These are phyloP conservation scores for Achaetomium macrosporum DNA, from an alignment of 2,329 filamentous ascomycete species.

Conservation along the genomic window DNA sequence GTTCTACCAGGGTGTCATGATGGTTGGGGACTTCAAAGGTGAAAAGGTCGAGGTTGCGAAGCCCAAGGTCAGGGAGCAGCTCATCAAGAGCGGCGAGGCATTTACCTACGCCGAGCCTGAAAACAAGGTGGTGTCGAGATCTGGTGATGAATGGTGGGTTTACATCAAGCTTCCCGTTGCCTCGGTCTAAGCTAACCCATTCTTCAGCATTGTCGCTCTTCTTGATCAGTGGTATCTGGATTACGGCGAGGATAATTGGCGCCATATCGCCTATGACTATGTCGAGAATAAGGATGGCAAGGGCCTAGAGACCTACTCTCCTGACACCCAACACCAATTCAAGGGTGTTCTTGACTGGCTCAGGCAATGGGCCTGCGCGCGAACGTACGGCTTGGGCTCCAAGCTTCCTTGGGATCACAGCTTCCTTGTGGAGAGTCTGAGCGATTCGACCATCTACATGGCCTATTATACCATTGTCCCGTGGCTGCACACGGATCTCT, in stretches of 20 bases:
- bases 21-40: slow-evolving; percentile 81
- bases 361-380: slow-evolving; percentile 89
- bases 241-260: slow-evolving; percentile 90
- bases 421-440: slow-evolving; percentile 70
- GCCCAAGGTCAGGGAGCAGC: slow-evolving; percentile 70
- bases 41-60: slow-evolving; percentile 83
- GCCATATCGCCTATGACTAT: slow-evolving; percentile 64
- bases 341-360: slow-evolving; percentile 86
- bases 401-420: slow-evolving; percentile 90
- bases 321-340: slow-evolving; percentile 73
- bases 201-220: slow-evolving; percentile 67
- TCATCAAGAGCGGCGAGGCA: slow-evolving; percentile 57
- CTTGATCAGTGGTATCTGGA: slow-evolving; percentile 98
- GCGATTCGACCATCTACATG: slow-evolving; percentile 91
- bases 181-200: neutral
- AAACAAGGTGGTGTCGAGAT: slow-evolving; percentile 79
- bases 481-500: slow-evolving; percentile 76
- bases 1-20: slow-evolving; percentile 87
- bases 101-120: slow-evolving; percentile 95
- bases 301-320: slow-evolving; percentile 72
- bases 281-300: slow-evolving; percentile 61
- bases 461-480: slow-evolving; percentile 65
- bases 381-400: slow-evolving; percentile 86
- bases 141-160: slow-evolving; percentile 61
- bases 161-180: neutral